phyloP scores from a whole-genome alignment of 495 filamentous ascomycete species.

The Penicillium flavigenum region DNA sequence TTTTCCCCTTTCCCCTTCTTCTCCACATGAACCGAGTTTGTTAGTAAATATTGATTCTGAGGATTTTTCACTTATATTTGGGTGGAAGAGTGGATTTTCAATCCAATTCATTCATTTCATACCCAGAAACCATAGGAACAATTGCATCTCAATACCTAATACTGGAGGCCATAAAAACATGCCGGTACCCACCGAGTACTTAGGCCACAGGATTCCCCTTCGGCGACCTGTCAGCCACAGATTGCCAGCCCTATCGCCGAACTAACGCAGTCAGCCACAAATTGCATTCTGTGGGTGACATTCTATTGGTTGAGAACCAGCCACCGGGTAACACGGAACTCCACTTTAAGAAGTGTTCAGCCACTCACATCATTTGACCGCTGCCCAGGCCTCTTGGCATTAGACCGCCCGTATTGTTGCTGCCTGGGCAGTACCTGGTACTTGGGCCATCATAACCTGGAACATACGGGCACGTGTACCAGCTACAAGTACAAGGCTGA shows the following conservation, averaged over 20 bases:
- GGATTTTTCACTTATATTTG: neutral
- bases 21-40: conserved; percentile 6
- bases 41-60: neutral
- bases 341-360: neutral
- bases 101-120: neutral
- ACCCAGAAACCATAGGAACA: neutral
- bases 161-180: neutral
- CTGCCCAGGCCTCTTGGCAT: conserved; percentile 8
- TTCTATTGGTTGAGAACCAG: conserved; percentile 12
- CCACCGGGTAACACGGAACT: conserved; percentile 10
- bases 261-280: conserved; percentile 25
- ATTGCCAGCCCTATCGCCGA: conserved; percentile 26
- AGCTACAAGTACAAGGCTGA: neutral
- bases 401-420: conserved; percentile 27
- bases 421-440: conserved; percentile 21
- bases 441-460: neutral
- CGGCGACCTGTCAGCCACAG: conserved; percentile 24
- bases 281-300: neutral
- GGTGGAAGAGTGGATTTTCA: neutral
- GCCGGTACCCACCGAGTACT: neutral
- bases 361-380: conserved; percentile 18
- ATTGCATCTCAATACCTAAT: neutral
- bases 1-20: neutral
- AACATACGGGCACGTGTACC: neutral
- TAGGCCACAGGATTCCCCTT: neutral